phyloP scores from a whole-genome alignment of 345 rosid species.

The Eucalyptus erythrocorys region DNA sequence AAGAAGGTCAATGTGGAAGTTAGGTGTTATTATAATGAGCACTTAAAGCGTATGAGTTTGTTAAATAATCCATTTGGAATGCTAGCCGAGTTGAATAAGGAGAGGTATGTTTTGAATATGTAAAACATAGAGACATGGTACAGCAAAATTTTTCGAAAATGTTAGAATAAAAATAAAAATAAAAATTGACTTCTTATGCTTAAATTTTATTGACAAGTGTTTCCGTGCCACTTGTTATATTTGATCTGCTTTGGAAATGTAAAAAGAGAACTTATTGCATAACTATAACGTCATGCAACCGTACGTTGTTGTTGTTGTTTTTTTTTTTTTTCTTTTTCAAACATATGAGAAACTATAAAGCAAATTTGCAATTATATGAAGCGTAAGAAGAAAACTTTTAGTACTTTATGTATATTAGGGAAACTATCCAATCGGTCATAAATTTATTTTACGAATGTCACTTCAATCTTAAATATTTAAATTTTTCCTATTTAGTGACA shows the following conservation, averaged over 20 bases:
- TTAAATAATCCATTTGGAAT: background rate
- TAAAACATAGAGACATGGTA: background rate
- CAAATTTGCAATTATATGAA: background rate
- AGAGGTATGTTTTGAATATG: background rate
- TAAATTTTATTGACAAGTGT: background rate
- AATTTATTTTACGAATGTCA: accelerated
- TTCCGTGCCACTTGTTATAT: background rate
- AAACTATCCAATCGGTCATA: background rate
- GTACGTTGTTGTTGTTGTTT: background rate
- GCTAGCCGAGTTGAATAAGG: background rate
- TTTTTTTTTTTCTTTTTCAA: background rate
- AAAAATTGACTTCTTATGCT: background rate
- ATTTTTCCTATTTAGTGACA: background rate
- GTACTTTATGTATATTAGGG: background rate
- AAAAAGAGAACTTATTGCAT: background rate
- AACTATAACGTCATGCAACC: background rate
- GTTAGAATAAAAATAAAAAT: background rate
- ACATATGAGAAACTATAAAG: background rate
- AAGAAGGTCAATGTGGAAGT: background rate
- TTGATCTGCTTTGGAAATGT: background rate
- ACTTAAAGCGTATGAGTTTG: background rate
- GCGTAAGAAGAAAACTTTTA: background rate
- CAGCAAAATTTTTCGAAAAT: background rate
- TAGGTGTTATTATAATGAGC: background rate
- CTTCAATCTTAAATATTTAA: background rate